Conservation (phyloP, 352 stramenopile genomes). For the Globisporangium recalcitrans region DNA sequence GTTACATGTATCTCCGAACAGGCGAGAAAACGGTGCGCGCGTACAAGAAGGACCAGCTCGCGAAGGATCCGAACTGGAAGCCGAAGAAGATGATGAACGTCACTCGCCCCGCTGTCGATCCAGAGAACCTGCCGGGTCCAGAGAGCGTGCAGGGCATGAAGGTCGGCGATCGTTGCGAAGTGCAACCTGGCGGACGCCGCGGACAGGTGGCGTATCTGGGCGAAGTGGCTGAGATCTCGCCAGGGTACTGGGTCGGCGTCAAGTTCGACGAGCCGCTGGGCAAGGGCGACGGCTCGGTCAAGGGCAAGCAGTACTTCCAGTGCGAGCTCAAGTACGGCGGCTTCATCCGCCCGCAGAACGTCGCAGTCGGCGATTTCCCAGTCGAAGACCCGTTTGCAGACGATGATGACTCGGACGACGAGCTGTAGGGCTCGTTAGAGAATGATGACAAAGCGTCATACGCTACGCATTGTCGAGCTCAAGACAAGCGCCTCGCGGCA, state of each 20-base stretch:
- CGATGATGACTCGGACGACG: conserved; percentile 57
- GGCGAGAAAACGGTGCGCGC: conserved; percentile 95
- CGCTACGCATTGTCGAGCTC: neutral
- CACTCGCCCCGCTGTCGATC: conserved; percentile 23
- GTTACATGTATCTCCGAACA: conserved; percentile 19
- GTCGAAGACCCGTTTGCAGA: conserved; percentile 75
- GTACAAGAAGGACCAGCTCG: conserved; percentile 94
- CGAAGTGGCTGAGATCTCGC: conserved; percentile 84
- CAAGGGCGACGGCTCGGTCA: conserved; percentile 90
- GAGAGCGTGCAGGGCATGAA: conserved; percentile 82
- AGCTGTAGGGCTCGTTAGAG: conserved; percentile 43
- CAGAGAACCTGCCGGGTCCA: conserved; percentile 41
- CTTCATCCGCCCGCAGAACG: conserved; percentile 94
- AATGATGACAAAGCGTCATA: neutral
- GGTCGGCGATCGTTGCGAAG: conserved; percentile 95
- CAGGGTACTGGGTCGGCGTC: conserved; percentile 94
- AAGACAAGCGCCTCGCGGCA: no score
- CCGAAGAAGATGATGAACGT: conserved; percentile 76
- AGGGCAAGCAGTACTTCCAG: conserved; percentile 91
- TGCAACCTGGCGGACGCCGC: conserved; percentile 92
- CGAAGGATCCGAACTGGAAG: conserved; percentile 94
- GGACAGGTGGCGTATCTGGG: conserved; percentile 92
- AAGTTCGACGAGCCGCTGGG: conserved; percentile 96
- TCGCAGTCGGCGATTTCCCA: conserved; percentile 92
- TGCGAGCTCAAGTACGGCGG: conserved; percentile 89